Evolutionary conservation across 225 moss, liverwort and hornwort species (phyloP), one percentile per base, ranked within the genome.

Genomic region (Polytrichum formosum): DNA sequence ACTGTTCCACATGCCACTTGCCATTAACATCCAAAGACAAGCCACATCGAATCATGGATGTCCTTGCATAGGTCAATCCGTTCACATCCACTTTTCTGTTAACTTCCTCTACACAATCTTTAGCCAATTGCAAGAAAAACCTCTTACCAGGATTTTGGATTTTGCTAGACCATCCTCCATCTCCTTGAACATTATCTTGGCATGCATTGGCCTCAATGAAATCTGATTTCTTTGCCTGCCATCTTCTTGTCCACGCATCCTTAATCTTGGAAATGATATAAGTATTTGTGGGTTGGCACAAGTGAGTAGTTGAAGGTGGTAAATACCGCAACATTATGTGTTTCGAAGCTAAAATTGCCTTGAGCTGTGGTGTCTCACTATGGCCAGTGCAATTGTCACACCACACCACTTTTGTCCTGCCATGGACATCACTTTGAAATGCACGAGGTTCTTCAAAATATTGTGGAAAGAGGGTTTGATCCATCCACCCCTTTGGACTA

Each of bases 381-480:
- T 70, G 70, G 6, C 70, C 28, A 28, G 2, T 56, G 56, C 55
- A 70, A 22, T 70, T 59, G 56, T 70, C 70, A 17, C 18, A 18
- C 55, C 55, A 70, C 4, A 70, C 29, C 21, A 18, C 56, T 28
- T 59, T 70, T 5, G 27, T 7, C 18, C 70, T 26, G 1, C 58
- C 70, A 29, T 56, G 29, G 5, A 31, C 20, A 70, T 70, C 56
- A 28, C 6, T 28, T 28, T 70, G 29, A 31, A 26, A 59, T 21
- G 70, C 70, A 1, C 70, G 10, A 27, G 56, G 56, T 31, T 70
- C 70, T 1, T 27, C 19, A 33, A 56, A 20, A 20, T 56, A 59
- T 58, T 29, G 13, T 1, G 29, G 9, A 56, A 56, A 59, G n/a
- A 59, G 2, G 1, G 13, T 29, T 17, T 56, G 21, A n/a, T 29